Evolutionary conservation across 2,329 filamentous ascomycete genomes (phyloP), one percentile per base, ranked within the genome.

Genomic region (Domatiomyces globalis): DNA sequence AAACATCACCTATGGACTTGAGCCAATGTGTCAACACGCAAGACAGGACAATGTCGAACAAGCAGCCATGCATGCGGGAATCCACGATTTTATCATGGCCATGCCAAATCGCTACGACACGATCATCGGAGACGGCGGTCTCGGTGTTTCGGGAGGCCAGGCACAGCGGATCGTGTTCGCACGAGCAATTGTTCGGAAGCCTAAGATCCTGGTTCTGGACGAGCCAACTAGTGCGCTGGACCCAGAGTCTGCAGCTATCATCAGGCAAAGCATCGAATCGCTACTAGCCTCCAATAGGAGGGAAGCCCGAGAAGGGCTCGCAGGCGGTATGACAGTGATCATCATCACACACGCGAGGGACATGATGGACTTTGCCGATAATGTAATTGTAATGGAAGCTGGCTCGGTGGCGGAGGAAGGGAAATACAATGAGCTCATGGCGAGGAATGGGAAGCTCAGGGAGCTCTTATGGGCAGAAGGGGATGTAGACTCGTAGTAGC

Each of bases 151-250:
- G 0, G 87, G 87, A 0, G 90, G 90, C 0, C 89, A 95, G 65
- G 79, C 83, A 0, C 89, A 95, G 64, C 76, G 87, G 0, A 66
- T 95, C 1, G 82, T 81, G 18, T 87, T 95, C 54, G 87, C 88
- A 0, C 74, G 89, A 1, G 87, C 89, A 0, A 71, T 95, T 0
- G 75, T 85, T 0, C 75, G 87, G 0, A 71, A 74, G 10, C 87
- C 87, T 0, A 73, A 76, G 42, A 71, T 95, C 2, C 68, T 95
- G 15, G 76, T 95, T 1, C 69, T 95, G 1, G 89, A 95, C 60
- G 88, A 95, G 68, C 86, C 88, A 1, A 95, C 89, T 0, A 85
- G 81, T 22, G 83, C 84, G 0, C 71, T 96, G 0, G 89, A 95
- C 61, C 73, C 75, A 0, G 77, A 82, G 58, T 83, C 77, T 42